A percentile compares a stretch with the other conserved stretches of the same genome.
phyloP scores from a whole-genome alignment of 2,329 filamentous ascomycete genomes.

The Penicillium decumbens region DNA sequence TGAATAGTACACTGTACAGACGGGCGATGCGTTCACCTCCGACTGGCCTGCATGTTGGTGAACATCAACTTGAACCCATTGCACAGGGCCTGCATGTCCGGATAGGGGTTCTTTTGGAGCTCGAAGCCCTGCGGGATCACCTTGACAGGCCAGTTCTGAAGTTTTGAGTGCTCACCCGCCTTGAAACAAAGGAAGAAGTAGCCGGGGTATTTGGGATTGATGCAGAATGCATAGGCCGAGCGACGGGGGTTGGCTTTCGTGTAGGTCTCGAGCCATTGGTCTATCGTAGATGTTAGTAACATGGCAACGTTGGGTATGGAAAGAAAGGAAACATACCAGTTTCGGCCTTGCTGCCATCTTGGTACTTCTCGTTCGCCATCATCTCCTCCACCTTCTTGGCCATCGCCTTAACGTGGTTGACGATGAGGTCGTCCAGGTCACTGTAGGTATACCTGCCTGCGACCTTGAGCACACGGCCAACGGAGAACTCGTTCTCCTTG shows the following conservation, averaged over 20 bases:
- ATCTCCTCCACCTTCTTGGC: slow-evolving; percentile 95
- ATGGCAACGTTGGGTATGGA: background rate
- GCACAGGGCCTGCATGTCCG: slow-evolving; percentile 89
- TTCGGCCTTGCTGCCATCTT: slow-evolving; percentile 71
- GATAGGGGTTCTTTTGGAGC: slow-evolving; percentile 80
- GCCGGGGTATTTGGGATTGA: slow-evolving; percentile 83
- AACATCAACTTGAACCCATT: slow-evolving; percentile 95
- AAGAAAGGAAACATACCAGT: slow-evolving; percentile 62
- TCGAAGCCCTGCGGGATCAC: slow-evolving; percentile 92
- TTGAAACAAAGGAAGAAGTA: slow-evolving; percentile 98
- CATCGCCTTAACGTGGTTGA: slow-evolving; percentile 97
- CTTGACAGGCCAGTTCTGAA: slow-evolving; percentile 79
- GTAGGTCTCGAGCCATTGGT: slow-evolving; percentile 93
- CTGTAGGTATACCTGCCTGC: slow-evolving; percentile 86
- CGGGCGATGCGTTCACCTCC: slow-evolving; percentile 20
- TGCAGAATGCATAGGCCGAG: slow-evolving; percentile 91
- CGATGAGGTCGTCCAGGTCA: slow-evolving; percentile 95
- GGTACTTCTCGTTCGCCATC: slow-evolving; percentile 90
- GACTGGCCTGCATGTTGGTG: slow-evolving; percentile 54
- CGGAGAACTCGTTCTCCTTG: slow-evolving; percentile 94
- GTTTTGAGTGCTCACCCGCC: slow-evolving; percentile 67
- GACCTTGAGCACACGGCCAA: slow-evolving; percentile 80
- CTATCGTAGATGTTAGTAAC: slow-evolving; percentile 45
- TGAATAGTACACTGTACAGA: slow-evolving; percentile 25
- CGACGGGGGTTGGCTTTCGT: slow-evolving; percentile 92